Base-by-base conservation (phyloP, 2,329 filamentous ascomycete genomes). In the Aaosphaeria arxii region DNA sequence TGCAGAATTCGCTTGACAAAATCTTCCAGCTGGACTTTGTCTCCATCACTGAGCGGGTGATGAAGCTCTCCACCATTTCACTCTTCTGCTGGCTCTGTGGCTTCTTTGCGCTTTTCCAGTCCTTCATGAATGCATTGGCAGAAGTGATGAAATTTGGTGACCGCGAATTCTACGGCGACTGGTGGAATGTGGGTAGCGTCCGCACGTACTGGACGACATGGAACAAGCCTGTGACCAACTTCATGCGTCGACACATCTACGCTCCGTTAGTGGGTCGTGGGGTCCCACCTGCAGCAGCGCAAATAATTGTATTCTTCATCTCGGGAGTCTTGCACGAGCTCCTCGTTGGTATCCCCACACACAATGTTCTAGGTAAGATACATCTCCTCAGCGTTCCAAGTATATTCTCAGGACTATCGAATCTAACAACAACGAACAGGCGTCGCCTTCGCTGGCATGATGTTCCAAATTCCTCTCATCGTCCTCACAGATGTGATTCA, bases 211-310 rank as follows among this genome's bases (percentile, higher is more conserved):
- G 92, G 92, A 85, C 91, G 24, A 88, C 87, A 1, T 99, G 94
- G 94, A 99, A 99, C 74, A 95, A 95, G 68, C 94, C 94, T 1
- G 92, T 99, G 5, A 95, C 95, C 64, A 86, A 91, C 49, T 99
- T 96, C 71, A 97, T 99, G 85, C 91, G 89, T 63, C 80, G 94
- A 35, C 94, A 99, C 68, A 84, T 99, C 44, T 97, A 94, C 73
- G 86, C 87, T 36, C 94, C 94, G 1, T 79, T 99, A 54, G 79
- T 95, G 31, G 89, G 89, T 1, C 81, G 94, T 42, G 94, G 94
- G 1, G 91, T 89, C 78, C 87, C 81, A 48, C 80, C 85, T 6
- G 72, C 75, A 3, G 67, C 80, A 1, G 89, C 94, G 1, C 92
- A 90, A 61, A 75, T 88, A 30, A 79, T 87, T 49, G 94, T 97